These are phyloP conservation scores for Pinus albicaulis DNA, from an alignment of 75 land plant genomes.

Conservation along the genomic window DNA sequence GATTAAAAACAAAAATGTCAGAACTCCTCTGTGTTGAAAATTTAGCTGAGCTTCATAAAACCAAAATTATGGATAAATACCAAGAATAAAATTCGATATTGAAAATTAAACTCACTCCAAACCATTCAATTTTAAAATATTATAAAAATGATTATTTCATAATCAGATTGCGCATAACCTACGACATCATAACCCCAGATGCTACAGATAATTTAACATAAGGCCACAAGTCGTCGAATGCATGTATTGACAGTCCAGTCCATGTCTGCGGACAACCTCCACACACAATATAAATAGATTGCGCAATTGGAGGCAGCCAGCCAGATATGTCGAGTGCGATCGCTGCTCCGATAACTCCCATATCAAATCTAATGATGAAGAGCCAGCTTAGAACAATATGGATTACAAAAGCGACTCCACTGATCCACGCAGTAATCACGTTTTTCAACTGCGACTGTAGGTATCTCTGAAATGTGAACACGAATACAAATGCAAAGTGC, in stretches of 20 bases:
- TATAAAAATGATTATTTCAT: too few species aligned
- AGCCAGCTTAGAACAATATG: constrained; percentile 42
- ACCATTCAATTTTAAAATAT: too few species aligned
- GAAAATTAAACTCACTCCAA: too few species aligned
- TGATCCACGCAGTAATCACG: constrained; percentile 23
- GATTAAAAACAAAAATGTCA: too few species aligned
- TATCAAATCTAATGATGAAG: constrained; percentile 23
- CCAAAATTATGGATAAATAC: too few species aligned
- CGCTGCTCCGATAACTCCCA: constrained; percentile 38
- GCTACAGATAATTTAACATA: constrained; percentile 41
- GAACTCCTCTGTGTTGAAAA: too few species aligned
- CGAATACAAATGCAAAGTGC: constrained; percentile 30
- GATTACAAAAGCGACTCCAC: constrained; percentile 13
- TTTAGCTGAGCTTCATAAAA: too few species aligned
- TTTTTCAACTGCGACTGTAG: constrained; percentile 44
- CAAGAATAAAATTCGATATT: too few species aligned
- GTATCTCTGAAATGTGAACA: constrained; percentile 34
- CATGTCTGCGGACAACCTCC: constrained; percentile 35
- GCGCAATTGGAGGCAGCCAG: constrained; percentile 22
- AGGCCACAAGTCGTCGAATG: constrained; percentile 21
- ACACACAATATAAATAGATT: constrained; percentile 21
- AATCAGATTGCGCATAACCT: too few species aligned
- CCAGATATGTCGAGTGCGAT: constrained; percentile 29
- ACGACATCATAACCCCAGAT: constrained; percentile 39
- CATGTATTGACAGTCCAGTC: constrained; percentile 37